A percentile compares a stretch with the other conserved stretches of the same genome.
Conservation (phyloP, 2,329 filamentous ascomycete species). For the Hypoxylon sp. region DNA sequence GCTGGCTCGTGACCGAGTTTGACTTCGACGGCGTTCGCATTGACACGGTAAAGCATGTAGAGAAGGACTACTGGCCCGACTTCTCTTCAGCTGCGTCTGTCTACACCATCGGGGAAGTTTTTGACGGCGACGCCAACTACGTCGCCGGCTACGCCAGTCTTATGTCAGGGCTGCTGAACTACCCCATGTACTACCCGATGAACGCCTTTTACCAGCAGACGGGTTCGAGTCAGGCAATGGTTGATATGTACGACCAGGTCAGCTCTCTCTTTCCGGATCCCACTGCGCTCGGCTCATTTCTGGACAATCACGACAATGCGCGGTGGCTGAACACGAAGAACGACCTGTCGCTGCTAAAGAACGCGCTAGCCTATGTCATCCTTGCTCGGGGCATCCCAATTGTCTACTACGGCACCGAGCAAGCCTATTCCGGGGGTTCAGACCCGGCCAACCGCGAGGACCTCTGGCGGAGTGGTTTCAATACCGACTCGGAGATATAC, state of each 20-base stretch:
- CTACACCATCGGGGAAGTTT: conserved; percentile 68
- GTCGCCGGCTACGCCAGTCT: conserved; percentile 60
- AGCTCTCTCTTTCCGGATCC: conserved; percentile 53
- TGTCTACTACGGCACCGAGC: conserved; percentile 72
- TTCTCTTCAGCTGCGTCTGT: conserved; percentile 64
- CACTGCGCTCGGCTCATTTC: conserved; percentile 57
- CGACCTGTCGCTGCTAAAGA: conserved; percentile 65
- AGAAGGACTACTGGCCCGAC: conserved; percentile 63
- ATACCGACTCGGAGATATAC: conserved; percentile 57
- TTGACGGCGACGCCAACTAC: conserved; percentile 60
- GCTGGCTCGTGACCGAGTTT: conserved; percentile 64
- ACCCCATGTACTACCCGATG: conserved; percentile 51
- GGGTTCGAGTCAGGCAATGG: conserved; percentile 50
- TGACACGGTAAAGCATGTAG: conserved; percentile 69
- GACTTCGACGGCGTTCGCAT: conserved; percentile 68
- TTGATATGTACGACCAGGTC: conserved; percentile 50
- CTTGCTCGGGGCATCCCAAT: conserved; percentile 69
- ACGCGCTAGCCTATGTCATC: conserved; percentile 68
- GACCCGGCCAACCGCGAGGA: conserved; percentile 65
- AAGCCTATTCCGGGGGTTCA: conserved; percentile 59
- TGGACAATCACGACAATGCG: conserved; percentile 67
- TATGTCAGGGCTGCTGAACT: conserved; percentile 69
- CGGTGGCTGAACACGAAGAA: conserved; percentile 61
- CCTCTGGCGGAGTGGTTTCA: conserved; percentile 62
- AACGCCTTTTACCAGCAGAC: conserved; percentile 51